Evolutionary conservation across 176 grass and related monocot species (phyloP), one percentile per base, ranked within the genome.

Genomic region (Aechmea fasciata): DNA sequence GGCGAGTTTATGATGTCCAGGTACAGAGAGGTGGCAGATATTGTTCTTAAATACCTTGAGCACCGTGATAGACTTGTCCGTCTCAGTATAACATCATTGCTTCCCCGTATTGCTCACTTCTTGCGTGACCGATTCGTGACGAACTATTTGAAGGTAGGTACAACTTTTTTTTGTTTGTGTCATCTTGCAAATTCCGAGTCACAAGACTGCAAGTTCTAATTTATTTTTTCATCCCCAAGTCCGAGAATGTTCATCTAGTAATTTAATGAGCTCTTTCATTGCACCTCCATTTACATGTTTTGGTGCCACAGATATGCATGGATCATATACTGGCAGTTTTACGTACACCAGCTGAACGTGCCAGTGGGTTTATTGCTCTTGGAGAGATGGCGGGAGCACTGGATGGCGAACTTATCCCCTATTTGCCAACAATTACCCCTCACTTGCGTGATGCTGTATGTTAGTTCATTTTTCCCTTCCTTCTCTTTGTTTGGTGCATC

Each of bases 1-100:
- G 94, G 94, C 29, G 94, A 97, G 77, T 97, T 97, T 79, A 97
- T 97, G 94, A 97, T 97, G 94, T 97, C 94, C 51, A 89, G 94
- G 65, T 97, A 97, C 73, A 90, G 89, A 81, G 94, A 97, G 85
- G 89, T 97, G 68, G 94, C 94, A 49, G 94, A 97, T 85, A 97
- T 97, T 71, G 89, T 97, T 67, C 89, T 97, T 25, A 89, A 87
- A 2, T 97, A 97, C 77, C 79, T 97, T 50, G 83, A 87, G 66
- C 94, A 97, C 23, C 81, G 88, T 15, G 94, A 97, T 76, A 84
- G 83, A 66, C 89, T 97, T 87, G 94, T 97, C 82, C 89, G 94
- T 49, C 84, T 88, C 50, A 97, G 94, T 69, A 97, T 97, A 85
- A 97, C 94, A 79, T 82, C 94, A 71, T 88, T 97, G 88, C 94